phyloP scores from a whole-genome alignment of 768 basidiomycete species.

The Solioccasus polychromus region DNA sequence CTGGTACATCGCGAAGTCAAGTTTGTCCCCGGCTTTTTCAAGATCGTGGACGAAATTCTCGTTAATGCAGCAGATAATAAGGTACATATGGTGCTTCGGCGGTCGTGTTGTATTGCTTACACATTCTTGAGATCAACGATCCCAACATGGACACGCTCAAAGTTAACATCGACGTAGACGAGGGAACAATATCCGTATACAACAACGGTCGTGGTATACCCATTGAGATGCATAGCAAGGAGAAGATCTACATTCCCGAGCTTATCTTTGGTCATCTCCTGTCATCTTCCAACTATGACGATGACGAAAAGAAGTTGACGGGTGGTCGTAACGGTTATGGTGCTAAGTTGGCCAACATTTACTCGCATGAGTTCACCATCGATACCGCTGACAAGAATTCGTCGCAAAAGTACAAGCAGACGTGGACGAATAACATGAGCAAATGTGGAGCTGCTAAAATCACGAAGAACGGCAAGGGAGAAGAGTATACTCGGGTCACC shows the following conservation, averaged over 20 bases:
- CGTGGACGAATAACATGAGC: constrained; percentile 92
- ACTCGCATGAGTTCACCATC: constrained; percentile 92
- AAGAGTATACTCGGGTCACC: constrained; percentile 90
- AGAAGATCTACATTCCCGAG: constrained; percentile 95
- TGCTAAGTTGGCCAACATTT: constrained; percentile 97
- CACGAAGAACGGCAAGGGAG: constrained; percentile 80
- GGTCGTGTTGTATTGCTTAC: background rate
- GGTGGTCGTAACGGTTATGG: constrained; percentile 99
- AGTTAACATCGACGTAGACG: constrained; percentile 80
- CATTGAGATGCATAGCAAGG: constrained; percentile 89
- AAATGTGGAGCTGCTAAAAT: constrained; percentile 88
- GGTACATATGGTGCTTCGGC: constrained; percentile 43
- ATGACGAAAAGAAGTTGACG: constrained; percentile 97
- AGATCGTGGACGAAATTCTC: constrained; percentile 98
- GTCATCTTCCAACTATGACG: constrained; percentile 96
- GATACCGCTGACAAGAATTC: constrained; percentile 92
- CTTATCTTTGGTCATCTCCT: constrained; percentile 95
- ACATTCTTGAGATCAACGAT: constrained; percentile 75
- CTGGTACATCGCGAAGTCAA: constrained; percentile 82
- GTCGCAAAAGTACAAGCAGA: constrained; percentile 90
- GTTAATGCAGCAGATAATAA: constrained; percentile 99
- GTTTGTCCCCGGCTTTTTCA: constrained; percentile 97
- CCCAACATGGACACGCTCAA: constrained; percentile 88
- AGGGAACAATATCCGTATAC: constrained; percentile 83
- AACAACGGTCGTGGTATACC: constrained; percentile 98